Evolutionary conservation across 805 yeast genomes (phyloP).

Genomic region (Scheffersomyces lignosus): DNA sequence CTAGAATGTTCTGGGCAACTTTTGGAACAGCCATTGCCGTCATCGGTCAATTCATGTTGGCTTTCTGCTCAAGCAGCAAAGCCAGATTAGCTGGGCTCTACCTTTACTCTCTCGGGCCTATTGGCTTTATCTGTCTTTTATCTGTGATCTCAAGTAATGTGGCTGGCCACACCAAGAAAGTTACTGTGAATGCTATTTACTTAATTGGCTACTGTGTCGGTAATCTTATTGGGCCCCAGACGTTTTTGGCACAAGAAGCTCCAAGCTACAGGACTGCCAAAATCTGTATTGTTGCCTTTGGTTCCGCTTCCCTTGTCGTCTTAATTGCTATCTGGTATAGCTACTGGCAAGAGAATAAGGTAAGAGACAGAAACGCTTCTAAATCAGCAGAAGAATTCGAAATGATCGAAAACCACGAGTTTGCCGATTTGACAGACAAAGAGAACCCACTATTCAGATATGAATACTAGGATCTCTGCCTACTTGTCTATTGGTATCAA

Average conservation of each 20-base stretch:
- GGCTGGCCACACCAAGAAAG: constrained; percentile 60
- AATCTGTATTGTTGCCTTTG: constrained; percentile 39
- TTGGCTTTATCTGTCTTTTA: constrained; percentile 28
- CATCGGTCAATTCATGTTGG: constrained; percentile 38
- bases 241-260: constrained; percentile 44
- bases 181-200: constrained; percentile 43
- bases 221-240: constrained; percentile 56
- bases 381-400: constrained; percentile 20
- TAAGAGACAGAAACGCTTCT: constrained; percentile 28
- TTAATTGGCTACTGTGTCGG: constrained; percentile 55
- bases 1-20: constrained; percentile 28
- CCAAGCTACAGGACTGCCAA: constrained; percentile 45
- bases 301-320: constrained; percentile 23
- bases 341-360: constrained; percentile 36
- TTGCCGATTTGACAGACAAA: constrained; percentile 53
- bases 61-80: constrained; percentile 34
- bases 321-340: constrained; percentile 24
- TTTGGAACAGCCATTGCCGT: constrained; percentile 17
- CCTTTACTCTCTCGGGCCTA: constrained; percentile 31
- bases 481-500: too few relatives aligned
- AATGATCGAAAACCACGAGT: constrained; percentile 42
- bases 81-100: constrained; percentile 27
- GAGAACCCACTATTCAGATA: constrained; percentile 58
- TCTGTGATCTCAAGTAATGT: constrained; percentile 46
- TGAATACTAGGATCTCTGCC: constrained; percentile 4